Conservation (phyloP, 345 rosid genomes). For the Eucalyptus melliodora region DNA sequence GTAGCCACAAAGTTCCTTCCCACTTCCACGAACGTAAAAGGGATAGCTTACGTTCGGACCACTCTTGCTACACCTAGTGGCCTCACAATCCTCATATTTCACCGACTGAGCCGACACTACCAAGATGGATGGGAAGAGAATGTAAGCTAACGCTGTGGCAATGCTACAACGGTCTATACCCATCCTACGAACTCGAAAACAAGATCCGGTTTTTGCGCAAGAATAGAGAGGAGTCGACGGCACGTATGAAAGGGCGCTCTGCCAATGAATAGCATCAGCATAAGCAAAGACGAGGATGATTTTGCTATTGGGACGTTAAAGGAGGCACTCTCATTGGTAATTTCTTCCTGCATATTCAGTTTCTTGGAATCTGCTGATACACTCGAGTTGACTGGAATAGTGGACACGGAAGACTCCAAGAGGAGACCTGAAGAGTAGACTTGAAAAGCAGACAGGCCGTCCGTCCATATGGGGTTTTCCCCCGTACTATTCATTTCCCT, state of each 20-base stretch:
- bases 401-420: background rate
- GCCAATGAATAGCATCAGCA: background rate
- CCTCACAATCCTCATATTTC: no score
- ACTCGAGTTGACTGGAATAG: background rate
- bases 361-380: background rate
- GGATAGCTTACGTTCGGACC: no score
- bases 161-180: background rate
- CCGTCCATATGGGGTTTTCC: no score
- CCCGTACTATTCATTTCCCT: no score
- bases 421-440: background rate
- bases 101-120: no score
- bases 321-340: accelerated
- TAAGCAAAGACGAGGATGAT: background rate
- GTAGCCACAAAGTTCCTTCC: no score
- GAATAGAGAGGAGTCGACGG: background rate
- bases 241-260: background rate
- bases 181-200: background rate
- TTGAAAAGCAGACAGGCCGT: background rate
- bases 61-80: no score
- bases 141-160: background rate
- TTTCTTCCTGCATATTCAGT: background rate
- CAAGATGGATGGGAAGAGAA: background rate
- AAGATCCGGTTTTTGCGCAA: background rate
- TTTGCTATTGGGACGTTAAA: background rate
- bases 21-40: no score